Percentiles rank a stretch among this genome's conserved stretches.
phyloP scores from a whole-genome alignment of 176 grass and related monocot species.

The Eragrostis nindensis region DNA sequence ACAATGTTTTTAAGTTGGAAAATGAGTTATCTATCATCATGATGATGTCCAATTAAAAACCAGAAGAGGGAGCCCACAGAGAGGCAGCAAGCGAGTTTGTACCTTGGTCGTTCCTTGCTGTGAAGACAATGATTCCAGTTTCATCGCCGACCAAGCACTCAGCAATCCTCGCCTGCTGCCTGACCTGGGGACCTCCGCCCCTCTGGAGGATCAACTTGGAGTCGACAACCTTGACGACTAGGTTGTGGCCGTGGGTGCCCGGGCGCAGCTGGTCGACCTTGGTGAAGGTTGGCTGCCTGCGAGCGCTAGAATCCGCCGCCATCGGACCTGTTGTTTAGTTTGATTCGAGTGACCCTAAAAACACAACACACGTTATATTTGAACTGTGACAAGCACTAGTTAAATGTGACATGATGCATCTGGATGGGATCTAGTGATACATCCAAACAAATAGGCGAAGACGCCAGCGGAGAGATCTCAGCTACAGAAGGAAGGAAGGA shows the following conservation, averaged over 20 bases:
- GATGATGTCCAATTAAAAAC: no score
- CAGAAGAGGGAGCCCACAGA: no score
- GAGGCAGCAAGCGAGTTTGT: not conserved
- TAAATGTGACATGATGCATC: not conserved
- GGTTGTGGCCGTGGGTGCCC: slow-evolving; percentile 57
- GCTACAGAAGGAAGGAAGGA: not conserved
- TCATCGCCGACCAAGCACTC: slow-evolving; percentile 89
- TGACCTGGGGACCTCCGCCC: slow-evolving; percentile 54
- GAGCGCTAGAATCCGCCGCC: slow-evolving; percentile 49
- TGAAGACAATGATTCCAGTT: slow-evolving; percentile 79
- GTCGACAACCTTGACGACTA: slow-evolving; percentile 70
- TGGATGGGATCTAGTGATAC: no score
- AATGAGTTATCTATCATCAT: no score
- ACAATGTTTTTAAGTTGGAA: no score
- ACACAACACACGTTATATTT: not conserved
- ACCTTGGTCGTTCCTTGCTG: slow-evolving; percentile 88
- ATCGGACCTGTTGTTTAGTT: not conserved
- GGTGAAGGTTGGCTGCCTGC: slow-evolving; percentile 65
- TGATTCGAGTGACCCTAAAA: not conserved
- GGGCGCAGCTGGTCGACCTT: slow-evolving; percentile 78
- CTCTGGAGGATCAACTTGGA: slow-evolving; percentile 71
- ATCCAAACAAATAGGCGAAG: no score
- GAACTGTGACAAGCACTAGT: no score
- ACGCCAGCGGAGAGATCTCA: not conserved
- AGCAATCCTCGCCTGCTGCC: slow-evolving; percentile 66